phyloP scores from a whole-genome alignment of 352 stramenopile genomes.

The Stramenopiles sp. region DNA sequence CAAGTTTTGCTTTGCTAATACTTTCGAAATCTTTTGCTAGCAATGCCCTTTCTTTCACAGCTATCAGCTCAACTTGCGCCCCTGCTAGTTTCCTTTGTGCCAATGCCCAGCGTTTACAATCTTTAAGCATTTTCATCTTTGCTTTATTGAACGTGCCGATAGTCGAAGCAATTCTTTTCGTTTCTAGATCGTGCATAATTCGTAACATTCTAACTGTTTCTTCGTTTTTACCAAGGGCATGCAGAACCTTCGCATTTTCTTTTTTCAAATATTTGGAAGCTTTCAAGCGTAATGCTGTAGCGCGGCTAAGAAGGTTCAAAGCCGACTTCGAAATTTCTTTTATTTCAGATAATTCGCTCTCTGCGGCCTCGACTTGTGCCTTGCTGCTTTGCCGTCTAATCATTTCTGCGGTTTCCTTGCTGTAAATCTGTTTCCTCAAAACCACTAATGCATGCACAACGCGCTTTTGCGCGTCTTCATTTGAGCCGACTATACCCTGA shows the following conservation, averaged over 20 bases:
- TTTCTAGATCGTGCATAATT: background rate
- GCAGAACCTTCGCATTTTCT: background rate
- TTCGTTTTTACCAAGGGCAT: background rate
- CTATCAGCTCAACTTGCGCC: background rate
- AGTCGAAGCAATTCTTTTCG: background rate
- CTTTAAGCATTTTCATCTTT: background rate
- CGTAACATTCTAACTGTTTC: background rate
- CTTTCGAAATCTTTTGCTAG: background rate
- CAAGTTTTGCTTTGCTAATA: background rate
- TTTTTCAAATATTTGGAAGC: background rate
- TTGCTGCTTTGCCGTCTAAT: background rate
- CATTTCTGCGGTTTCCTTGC: background rate
- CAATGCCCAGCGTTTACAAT: background rate
- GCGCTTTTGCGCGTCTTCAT: background rate
- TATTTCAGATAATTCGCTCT: background rate
- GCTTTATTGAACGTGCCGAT: background rate
- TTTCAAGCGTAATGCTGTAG: too few species aligned
- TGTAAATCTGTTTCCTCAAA: background rate
- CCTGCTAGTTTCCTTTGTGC: background rate
- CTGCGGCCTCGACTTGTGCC: background rate
- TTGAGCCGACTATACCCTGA: background rate
- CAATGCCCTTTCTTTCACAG: background rate
- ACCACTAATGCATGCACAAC: background rate
- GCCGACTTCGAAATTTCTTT: background rate
- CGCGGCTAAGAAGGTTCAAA: background rate